These are phyloP conservation scores for Aspergillus fischeri DNA, from an alignment of 2,329 filamentous ascomycete species.

Conservation along the genomic window DNA sequence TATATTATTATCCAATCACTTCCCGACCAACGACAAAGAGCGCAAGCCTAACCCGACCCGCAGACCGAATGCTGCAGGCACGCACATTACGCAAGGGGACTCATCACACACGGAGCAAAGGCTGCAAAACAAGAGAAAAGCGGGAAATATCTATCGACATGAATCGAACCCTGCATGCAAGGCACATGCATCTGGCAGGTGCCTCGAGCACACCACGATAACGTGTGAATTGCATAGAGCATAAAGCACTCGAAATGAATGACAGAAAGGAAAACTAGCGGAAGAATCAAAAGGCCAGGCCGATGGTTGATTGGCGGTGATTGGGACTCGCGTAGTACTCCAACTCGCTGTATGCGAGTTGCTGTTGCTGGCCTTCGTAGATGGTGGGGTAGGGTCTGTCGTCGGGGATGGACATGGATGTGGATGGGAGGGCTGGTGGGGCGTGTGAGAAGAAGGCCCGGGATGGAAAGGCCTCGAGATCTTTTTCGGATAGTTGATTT, in stretches of 20 bases:
- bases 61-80: background rate
- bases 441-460: background rate
- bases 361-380: slow-evolving; percentile 22
- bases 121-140: background rate
- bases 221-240: too few relatives aligned
- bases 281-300: slow-evolving; percentile 27
- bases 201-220: background rate
- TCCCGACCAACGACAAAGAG: background rate
- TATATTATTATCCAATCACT: background rate
- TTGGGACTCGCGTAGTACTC: slow-evolving; percentile 8
- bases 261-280: background rate
- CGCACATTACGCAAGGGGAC: background rate
- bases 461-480: background rate
- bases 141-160: background rate
- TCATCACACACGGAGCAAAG: background rate
- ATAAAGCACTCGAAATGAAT: background rate
- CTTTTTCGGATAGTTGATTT: background rate
- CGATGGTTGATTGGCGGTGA: slow-evolving; percentile 25
- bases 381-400: slow-evolving; percentile 20
- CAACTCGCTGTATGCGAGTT: slow-evolving; percentile 9
- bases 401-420: background rate
- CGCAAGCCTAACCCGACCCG: background rate
- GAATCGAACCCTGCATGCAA: background rate
- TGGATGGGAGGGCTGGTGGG: too few relatives aligned
- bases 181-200: background rate